Evolutionary conservation across 176 grass and related monocot genomes (phyloP).

Genomic region (Oryza glaberrima): DNA sequence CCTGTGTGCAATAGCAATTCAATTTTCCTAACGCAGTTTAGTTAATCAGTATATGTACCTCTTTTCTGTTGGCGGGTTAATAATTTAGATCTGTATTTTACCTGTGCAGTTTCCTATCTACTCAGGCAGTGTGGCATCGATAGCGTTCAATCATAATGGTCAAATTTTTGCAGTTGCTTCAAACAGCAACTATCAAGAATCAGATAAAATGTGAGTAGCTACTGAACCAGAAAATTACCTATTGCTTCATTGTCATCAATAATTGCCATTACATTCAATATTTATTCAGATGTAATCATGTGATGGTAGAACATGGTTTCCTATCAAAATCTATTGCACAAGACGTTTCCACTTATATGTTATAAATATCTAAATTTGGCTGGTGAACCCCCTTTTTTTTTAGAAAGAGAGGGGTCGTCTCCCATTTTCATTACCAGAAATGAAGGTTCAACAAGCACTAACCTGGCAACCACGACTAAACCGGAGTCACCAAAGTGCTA

Average conservation of each 20-base stretch:
- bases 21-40: neutral
- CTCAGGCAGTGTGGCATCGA: constrained; percentile 57
- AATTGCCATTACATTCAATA: constrained; percentile 2
- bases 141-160: constrained; percentile 56
- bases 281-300: neutral
- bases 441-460: too few relatives aligned
- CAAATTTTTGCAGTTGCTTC: constrained; percentile 68
- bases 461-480: too few relatives aligned
- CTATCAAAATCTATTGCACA: neutral
- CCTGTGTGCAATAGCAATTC: neutral
- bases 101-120: constrained; percentile 56
- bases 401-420: too few relatives aligned
- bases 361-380: neutral
- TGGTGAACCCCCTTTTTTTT: neutral
- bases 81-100: constrained; percentile 17
- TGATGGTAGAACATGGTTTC: neutral
- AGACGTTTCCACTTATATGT: too few relatives aligned
- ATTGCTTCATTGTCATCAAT: constrained; percentile 21
- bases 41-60: neutral
- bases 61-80: constrained; percentile 8
- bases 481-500: too few relatives aligned
- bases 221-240: constrained; percentile 1
- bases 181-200: constrained; percentile 50
- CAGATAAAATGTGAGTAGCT: constrained; percentile 60
- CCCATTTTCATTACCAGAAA: too few relatives aligned